Base-by-base conservation (phyloP, 2,329 filamentous ascomycete genomes). In the Penicillium psychrosexuale region DNA sequence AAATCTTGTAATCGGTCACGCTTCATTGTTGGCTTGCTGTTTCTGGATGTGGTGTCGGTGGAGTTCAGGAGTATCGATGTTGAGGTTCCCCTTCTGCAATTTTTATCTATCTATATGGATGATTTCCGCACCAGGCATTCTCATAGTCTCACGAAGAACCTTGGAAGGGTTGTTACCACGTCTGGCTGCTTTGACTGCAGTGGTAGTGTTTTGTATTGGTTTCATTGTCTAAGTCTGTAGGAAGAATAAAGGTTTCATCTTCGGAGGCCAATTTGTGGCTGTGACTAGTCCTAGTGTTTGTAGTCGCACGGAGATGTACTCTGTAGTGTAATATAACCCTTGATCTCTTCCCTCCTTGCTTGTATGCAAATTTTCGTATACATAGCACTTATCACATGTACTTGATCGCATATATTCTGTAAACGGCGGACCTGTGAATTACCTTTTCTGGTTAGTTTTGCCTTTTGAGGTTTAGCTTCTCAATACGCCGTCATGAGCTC, bases 191-290 rank as follows among this genome's bases (percentile, higher is more conserved):
- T 40, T 74, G 8, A 57, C 70, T 36, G 70, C 69, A 6, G 67
- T 68, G n/a, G 58, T 65, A 2, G 61, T 74, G 7, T 75, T 75
- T 57, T 67, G 66, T 9, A 39, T 73, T 11, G 73, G 73, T 48
- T 71, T 74, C 3, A 69, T 74, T 53, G 67, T 75, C 13, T 71
- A 74, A 47, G 72, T 72, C 2, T 69, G 66, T 43, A 69, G 72
- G 0, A 49, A 58, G 7, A 69, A 66, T 31, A 59, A 59, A 8
- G 64, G 65, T 19, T 72, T 57, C 30, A 66, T 77, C 34, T 69
- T 73, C 11, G 74, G 61, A 8, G 75, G 75, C 34, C 72, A 75
- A 19, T 71, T 77, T 36, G 66, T 76, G 9, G 75, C 73, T 3
- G 75, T 19, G 19, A 19, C 19, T 19, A 19, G 75, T 66, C 57